Percentiles rank a stretch among this genome's conserved stretches.
Evolutionary conservation across 805 yeast species (phyloP).

Genomic region (Wickerhamomyces mucosus): DNA sequence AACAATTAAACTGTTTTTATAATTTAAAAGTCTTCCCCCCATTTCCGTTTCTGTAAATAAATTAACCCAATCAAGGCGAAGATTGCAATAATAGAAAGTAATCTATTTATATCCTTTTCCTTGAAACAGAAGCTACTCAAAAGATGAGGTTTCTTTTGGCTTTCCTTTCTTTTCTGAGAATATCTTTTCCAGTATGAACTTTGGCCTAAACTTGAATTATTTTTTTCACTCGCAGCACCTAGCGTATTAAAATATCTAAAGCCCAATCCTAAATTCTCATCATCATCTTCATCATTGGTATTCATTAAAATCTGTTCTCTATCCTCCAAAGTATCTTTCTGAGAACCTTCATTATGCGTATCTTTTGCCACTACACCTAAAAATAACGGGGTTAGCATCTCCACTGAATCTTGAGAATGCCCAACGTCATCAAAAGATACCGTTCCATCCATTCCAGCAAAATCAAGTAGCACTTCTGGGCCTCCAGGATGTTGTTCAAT

Average conservation of each 20-base stretch:
- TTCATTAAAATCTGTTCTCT: not conserved
- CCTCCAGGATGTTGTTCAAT: slow-evolving; percentile 68
- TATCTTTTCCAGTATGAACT: not conserved
- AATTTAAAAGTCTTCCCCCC: too few species aligned
- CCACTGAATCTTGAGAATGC: slow-evolving; percentile 91
- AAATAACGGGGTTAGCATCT: slow-evolving; percentile 53
- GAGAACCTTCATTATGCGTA: not conserved
- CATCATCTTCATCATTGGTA: not conserved
- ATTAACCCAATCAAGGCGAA: not conserved
- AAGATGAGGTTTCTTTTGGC: not conserved
- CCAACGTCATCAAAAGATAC: slow-evolving; percentile 89
- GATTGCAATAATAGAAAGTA: not conserved
- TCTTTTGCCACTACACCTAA: slow-evolving; percentile 62
- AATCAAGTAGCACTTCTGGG: slow-evolving; percentile 61
- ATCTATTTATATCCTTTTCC: not conserved
- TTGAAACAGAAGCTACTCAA: not conserved
- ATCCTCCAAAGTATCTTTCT: not conserved
- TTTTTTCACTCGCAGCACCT: not conserved
- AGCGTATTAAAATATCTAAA: not conserved
- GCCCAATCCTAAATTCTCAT: not conserved
- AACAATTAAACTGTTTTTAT: too few species aligned
- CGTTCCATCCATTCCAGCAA: slow-evolving; percentile 73
- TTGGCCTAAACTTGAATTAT: not conserved
- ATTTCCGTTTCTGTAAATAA: not conserved
- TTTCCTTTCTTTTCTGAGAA: not conserved